Conservation (phyloP, 2,329 filamentous ascomycete genomes). For the Ophiognomonia clavigignenti-juglandacearum region DNA sequence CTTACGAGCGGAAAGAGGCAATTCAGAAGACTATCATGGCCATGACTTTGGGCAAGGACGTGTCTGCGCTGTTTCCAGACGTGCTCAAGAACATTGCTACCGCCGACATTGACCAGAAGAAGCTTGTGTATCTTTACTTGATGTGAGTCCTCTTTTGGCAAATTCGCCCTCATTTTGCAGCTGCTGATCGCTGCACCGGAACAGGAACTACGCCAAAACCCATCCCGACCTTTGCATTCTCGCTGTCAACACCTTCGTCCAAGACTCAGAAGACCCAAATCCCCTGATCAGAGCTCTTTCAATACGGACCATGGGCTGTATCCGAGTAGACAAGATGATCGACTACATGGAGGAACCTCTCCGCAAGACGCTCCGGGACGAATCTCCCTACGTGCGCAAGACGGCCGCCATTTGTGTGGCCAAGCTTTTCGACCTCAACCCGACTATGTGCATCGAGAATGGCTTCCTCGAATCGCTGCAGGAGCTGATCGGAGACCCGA, state of each 20-base stretch:
- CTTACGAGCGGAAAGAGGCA: slow-evolving; percentile 96
- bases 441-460: slow-evolving; percentile 89
- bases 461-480: slow-evolving; percentile 91
- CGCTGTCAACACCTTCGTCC: slow-evolving; percentile 97
- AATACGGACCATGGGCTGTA: slow-evolving; percentile 97
- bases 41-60: slow-evolving; percentile 98
- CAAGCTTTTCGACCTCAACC: slow-evolving; percentile 94
- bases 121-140: slow-evolving; percentile 95
- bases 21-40: slow-evolving; percentile 99
- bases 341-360: slow-evolving; percentile 99
- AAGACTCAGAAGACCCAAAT: slow-evolving; percentile 98
- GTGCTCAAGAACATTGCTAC: slow-evolving; percentile 99
- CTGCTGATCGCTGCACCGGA: slow-evolving; percentile 18
- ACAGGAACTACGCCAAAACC: slow-evolving; percentile 97
- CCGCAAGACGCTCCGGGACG: slow-evolving; percentile 91
- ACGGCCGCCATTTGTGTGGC: slow-evolving; percentile 97
- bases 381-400: slow-evolving; percentile 97
- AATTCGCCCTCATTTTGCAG: too few relatives aligned
- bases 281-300: slow-evolving; percentile 90
- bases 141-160: slow-evolving; percentile 67
- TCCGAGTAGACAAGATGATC: slow-evolving; percentile 98
- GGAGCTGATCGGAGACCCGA: slow-evolving; percentile 94
- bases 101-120: slow-evolving; percentile 93
- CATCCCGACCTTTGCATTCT: slow-evolving; percentile 98
- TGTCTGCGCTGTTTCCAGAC: slow-evolving; percentile 93